phyloP scores from a whole-genome alignment of 2,329 filamentous ascomycete species.

The Phaeosphaeriaceae sp. region DNA sequence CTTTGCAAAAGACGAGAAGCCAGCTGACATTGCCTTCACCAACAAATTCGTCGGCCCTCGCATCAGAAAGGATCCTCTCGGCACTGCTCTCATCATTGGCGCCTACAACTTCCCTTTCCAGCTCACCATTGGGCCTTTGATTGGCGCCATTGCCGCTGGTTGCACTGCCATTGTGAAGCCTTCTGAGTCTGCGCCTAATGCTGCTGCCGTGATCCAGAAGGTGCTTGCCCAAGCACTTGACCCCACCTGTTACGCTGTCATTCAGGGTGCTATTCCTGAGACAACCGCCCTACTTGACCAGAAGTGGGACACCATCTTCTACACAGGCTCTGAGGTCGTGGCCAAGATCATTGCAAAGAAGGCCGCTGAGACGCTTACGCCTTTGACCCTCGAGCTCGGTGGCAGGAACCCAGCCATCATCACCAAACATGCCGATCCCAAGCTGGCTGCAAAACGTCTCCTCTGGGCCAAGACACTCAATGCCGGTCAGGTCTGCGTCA shows the following conservation, averaged over 20 bases:
- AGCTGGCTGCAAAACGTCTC: conserved; percentile 80
- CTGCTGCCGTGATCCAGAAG: conserved; percentile 79
- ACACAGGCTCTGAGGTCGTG: conserved; percentile 80
- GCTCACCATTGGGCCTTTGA: conserved; percentile 76
- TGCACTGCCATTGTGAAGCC: conserved; percentile 92
- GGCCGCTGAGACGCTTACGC: conserved; percentile 68
- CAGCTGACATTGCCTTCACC: conserved; percentile 71
- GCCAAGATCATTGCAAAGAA: conserved; percentile 65
- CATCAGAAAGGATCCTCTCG: conserved; percentile 86
- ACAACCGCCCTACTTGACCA: conserved; percentile 81
- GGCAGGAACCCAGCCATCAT: conserved; percentile 92
- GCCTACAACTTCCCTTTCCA: conserved; percentile 95
- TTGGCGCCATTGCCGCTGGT: conserved; percentile 90
- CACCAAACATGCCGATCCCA: conserved; percentile 79
- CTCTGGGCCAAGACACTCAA: conserved; percentile 89
- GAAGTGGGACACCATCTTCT: conserved; percentile 98
- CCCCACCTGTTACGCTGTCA: conserved; percentile 72
- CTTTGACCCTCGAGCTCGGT: conserved; percentile 87
- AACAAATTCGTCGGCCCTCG: conserved; percentile 74
- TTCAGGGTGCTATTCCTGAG: conserved; percentile 83
- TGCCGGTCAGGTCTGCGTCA: conserved; percentile 89
- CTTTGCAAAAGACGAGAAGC: conserved; percentile 82
- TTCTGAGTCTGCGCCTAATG: conserved; percentile 78
- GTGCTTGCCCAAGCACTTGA: conserved; percentile 80
- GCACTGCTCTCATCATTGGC: conserved; percentile 82